These are phyloP conservation scores for Oryza longistaminata DNA, from an alignment of 176 grass and related monocot species.

Conservation along the genomic window DNA sequence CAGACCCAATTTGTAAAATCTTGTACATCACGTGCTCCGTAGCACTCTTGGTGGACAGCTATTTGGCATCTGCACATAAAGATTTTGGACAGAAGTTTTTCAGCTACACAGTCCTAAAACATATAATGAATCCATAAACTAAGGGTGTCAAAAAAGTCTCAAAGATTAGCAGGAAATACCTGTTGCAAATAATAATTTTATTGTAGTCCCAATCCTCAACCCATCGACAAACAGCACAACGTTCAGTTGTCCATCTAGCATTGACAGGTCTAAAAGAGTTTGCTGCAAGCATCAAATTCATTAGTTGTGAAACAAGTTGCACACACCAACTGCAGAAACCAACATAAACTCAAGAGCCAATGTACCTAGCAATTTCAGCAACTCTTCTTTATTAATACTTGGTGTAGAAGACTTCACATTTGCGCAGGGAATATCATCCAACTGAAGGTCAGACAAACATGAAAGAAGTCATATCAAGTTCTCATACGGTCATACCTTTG, in stretches of 20 bases:
- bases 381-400: constrained; percentile 55
- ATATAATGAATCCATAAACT: background rate
- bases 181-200: constrained; percentile 99
- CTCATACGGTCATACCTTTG: background rate
- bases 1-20: constrained; percentile 95
- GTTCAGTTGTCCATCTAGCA: constrained; percentile 95
- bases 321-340: constrained; percentile 9
- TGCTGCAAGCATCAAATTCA: constrained; percentile 45
- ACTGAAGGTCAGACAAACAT: constrained; percentile 38
- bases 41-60: constrained; percentile 96
- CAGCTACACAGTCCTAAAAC: background rate
- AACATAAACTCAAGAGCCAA: constrained; percentile 16
- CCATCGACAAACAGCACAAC: constrained; percentile 94
- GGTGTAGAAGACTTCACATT: constrained; percentile 38
- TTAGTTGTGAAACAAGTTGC: constrained; percentile 4
- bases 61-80: constrained; percentile 83
- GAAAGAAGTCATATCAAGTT: background rate
- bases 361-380: constrained; percentile 51
- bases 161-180: constrained; percentile 45
- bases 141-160: background rate
- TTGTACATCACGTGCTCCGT: constrained; percentile 61
- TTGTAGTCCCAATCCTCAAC: constrained; percentile 99
- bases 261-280: constrained; percentile 73
- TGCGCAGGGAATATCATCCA: constrained; percentile 52
- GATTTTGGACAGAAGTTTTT: constrained; percentile 18